Conservation (phyloP, 257 asterid species). For the Jaltomata sinuosa region DNA sequence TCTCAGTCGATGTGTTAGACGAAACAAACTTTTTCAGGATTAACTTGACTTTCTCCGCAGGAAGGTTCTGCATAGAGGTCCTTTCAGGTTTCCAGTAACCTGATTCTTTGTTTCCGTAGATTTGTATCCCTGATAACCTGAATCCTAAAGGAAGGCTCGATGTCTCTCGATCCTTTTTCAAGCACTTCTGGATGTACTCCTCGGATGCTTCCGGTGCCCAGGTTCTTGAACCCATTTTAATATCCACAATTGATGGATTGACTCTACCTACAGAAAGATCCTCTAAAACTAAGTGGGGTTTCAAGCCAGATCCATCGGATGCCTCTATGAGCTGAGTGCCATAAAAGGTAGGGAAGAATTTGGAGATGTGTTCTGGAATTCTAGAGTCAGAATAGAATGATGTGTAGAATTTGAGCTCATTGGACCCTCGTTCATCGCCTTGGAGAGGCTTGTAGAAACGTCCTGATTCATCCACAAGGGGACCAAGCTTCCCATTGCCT, state of each 20-base stretch:
- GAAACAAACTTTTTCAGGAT: slow-evolving; percentile 64
- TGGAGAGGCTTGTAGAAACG: slow-evolving; percentile 94
- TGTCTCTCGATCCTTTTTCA: slow-evolving; percentile 57
- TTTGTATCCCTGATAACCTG: slow-evolving; percentile 70
- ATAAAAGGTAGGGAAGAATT: slow-evolving; percentile 62
- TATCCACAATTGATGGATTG: slow-evolving; percentile 75
- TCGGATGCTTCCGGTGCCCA: slow-evolving; percentile 66
- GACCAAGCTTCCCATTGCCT: slow-evolving; percentile 59
- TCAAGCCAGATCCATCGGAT: slow-evolving; percentile 78
- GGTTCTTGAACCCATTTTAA: slow-evolving; percentile 86
- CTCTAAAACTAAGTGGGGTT: slow-evolving; percentile 56
- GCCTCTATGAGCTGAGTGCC: slow-evolving; percentile 86
- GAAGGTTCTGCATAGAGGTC: slow-evolving; percentile 33
- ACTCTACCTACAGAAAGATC: slow-evolving; percentile 37
- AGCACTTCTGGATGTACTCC: slow-evolving; percentile 52
- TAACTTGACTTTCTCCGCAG: slow-evolving; percentile 40
- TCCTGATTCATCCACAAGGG: slow-evolving; percentile 81
- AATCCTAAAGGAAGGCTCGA: slow-evolving; percentile 65
- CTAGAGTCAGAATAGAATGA: slow-evolving; percentile 50
- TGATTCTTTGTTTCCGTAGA: slow-evolving; percentile 24
- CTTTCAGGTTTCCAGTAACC: slow-evolving; percentile 66
- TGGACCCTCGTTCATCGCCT: slow-evolving; percentile 67
- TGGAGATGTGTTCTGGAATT: slow-evolving; percentile 47
- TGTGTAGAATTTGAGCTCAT: slow-evolving; percentile 62
- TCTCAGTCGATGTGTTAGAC: slow-evolving; percentile 18